Evolutionary conservation across 129 eudicot genomes (phyloP).

Genomic region (Daucus carota): DH1_v3.0 NC_030386.2:22181501-22182000

Average conservation of each 20-base stretch:
- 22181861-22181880: conserved; percentile 32
- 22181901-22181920: conserved; percentile 85
- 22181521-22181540: not conserved
- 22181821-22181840: conserved; percentile 34
- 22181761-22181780: too few species aligned
- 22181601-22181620: not conserved
- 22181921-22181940: conserved; percentile 86
- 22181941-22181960: conserved; percentile 80
- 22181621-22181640: not conserved
- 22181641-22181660: too few species aligned
- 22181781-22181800: not conserved
- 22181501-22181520: not conserved
- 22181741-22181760: too few species aligned
- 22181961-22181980: conserved; percentile 74
- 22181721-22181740: too few species aligned
- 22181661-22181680: too few species aligned
- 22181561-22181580: not conserved
- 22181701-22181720: too few species aligned
- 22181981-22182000: conserved; percentile 59
- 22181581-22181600: not conserved
- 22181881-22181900: conserved; percentile 79
- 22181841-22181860: conserved; percentile 20
- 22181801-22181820: not conserved
- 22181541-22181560: not conserved
- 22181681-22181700: too few species aligned